phyloP scores from a whole-genome alignment of 202 grass and related monocot species.

The Tripidium arundinaceum region DNA sequence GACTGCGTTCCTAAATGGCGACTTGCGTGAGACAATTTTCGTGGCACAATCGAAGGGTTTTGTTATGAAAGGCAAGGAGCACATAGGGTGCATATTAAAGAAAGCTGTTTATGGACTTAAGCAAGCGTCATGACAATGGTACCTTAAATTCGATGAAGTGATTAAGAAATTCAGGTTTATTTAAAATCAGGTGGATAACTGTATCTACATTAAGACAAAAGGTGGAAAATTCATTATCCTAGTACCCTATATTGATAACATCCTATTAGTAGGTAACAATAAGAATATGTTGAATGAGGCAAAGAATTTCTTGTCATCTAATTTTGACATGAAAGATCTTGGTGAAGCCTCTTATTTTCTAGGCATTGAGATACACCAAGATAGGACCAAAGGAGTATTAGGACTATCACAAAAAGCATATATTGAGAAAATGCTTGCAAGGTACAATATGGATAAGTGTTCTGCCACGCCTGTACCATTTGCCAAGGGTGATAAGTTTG shows the following conservation, averaged over 20 bases:
- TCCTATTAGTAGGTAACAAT: not conserved
- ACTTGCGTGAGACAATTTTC: not conserved
- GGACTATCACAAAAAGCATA: not conserved
- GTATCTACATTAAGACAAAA: not conserved
- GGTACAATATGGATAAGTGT: not conserved
- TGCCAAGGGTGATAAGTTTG: not conserved
- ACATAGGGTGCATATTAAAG: not conserved
- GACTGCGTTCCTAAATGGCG: not conserved
- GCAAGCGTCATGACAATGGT: not conserved
- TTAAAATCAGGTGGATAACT: not conserved
- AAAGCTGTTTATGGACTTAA: not conserved
- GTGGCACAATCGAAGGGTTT: not conserved
- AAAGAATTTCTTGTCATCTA: not conserved
- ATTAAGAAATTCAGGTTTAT: not conserved
- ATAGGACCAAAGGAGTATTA: not conserved
- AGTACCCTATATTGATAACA: not conserved
- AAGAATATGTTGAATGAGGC: not conserved
- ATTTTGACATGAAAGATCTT: not conserved
- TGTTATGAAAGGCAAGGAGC: not conserved
- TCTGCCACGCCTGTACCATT: not conserved
- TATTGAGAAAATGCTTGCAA: not conserved
- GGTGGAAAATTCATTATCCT: not conserved
- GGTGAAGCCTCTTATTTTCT: not conserved
- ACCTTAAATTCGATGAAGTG: not conserved
- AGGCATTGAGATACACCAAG: not conserved